Conservation (phyloP, 2,329 filamentous ascomycete genomes). For the Rhexocercosporidium sp. region DNA sequence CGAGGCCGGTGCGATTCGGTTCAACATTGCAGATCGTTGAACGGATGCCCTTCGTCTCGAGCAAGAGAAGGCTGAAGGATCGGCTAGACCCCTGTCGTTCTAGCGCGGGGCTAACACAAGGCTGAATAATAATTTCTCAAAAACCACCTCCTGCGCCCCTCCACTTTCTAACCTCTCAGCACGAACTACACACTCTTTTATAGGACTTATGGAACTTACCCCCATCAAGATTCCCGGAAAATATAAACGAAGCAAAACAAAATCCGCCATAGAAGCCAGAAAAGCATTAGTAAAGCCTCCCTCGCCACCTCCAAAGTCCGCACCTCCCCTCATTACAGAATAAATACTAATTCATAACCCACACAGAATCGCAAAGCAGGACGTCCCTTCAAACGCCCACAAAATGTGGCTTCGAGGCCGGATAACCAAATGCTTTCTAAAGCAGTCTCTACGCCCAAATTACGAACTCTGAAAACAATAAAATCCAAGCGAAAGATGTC, state of each 20-base stretch:
- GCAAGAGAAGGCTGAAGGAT: slow-evolving; percentile 1
- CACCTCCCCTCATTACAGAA: not conserved
- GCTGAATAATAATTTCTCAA: slow-evolving; percentile 14
- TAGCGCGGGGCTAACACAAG: slow-evolving; percentile 10
- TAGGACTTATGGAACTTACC: slow-evolving; percentile 35
- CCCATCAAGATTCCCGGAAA: slow-evolving; percentile 42
- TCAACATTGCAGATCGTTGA: not conserved
- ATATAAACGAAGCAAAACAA: slow-evolving; percentile 32
- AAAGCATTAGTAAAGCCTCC: slow-evolving; percentile 32
- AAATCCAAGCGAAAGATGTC: slow-evolving; percentile 40
- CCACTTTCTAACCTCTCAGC: not conserved
- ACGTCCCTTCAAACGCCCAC: slow-evolving; percentile 1
- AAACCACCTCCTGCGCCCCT: not conserved
- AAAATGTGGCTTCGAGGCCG: not conserved
- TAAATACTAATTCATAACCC: not conserved
- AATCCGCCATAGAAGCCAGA: slow-evolving; percentile 30
- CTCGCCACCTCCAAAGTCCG: not conserved
- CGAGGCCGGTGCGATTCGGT: no score
- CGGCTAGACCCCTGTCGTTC: not conserved
- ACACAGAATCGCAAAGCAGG: slow-evolving; percentile 12
- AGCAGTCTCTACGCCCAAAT: slow-evolving; percentile 18
- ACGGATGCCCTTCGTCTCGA: not conserved
- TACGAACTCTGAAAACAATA: slow-evolving; percentile 34
- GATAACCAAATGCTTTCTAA: not conserved
- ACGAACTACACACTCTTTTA: not conserved